phyloP scores from a whole-genome alignment of 306 rosid species.

The Chamaecrista fasciculata region DNA sequence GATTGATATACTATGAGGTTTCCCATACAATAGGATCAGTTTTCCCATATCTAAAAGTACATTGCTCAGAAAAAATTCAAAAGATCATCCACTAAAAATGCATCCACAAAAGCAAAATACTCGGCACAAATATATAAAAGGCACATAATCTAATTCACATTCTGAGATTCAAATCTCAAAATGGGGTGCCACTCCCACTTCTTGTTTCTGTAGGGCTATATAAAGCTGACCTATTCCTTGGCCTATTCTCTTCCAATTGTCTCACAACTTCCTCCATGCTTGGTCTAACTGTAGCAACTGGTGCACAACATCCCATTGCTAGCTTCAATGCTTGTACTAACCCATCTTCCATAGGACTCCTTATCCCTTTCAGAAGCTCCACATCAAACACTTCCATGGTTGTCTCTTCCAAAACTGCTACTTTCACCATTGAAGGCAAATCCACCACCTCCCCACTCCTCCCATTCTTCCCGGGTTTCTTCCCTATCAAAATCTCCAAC shows the following conservation, averaged over 20 bases:
- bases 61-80: background rate
- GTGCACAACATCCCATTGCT: conserved; percentile 99
- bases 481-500: conserved; percentile 83
- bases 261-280: conserved; percentile 96
- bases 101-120: conserved; percentile 22
- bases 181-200: conserved; percentile 96
- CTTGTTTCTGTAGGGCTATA: conserved; percentile 98
- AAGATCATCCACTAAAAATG: conserved; percentile 1
- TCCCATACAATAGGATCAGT: background rate
- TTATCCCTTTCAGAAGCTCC: conserved; percentile 84
- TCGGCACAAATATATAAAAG: conserved; percentile 28
- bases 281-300: conserved; percentile 91
- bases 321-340: conserved; percentile 85
- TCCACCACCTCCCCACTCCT: conserved; percentile 70
- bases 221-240: conserved; percentile 95
- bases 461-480: conserved; percentile 85
- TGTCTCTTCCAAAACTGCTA: conserved; percentile 89
- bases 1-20: too few species aligned
- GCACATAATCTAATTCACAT: conserved; percentile 35
- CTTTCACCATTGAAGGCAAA: conserved; percentile 92
- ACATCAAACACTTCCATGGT: conserved; percentile 95
- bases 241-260: conserved; percentile 97
- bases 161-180: conserved; percentile 47
- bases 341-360: conserved; percentile 97
- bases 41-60: background rate